Evolutionary conservation across 2,329 filamentous ascomycete species (phyloP).

Genomic region (Cordyceps farinosa): DNA sequence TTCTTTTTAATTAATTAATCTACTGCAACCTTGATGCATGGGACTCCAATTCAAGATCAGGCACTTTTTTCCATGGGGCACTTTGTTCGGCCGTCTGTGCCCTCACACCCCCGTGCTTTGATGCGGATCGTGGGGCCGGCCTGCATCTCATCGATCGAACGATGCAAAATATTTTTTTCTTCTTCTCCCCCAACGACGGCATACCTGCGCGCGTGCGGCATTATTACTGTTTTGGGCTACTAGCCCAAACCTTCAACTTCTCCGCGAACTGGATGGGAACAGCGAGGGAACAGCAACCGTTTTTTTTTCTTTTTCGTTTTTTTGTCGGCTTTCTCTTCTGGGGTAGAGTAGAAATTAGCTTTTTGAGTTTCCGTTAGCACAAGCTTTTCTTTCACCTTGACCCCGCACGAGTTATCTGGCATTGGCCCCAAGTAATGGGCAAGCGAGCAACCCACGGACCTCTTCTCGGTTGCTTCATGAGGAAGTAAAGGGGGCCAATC

Average conservation of each 20-base stretch:
- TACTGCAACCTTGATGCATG: no score
- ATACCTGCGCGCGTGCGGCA: not conserved
- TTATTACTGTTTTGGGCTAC: not conserved
- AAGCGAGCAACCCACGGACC: not conserved
- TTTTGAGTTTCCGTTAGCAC: slow-evolving; percentile 2
- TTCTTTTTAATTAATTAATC: not conserved
- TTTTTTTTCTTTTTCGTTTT: not conserved
- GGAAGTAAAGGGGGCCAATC: not conserved
- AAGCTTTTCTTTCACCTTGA: not conserved
- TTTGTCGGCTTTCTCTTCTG: no score
- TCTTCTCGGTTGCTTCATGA: not conserved
- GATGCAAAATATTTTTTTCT: not conserved
- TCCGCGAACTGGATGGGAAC: not conserved
- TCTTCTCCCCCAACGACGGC: not conserved
- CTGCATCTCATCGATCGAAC: slow-evolving; percentile 11
- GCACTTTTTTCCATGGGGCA: no score
- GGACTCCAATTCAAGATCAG: no score
- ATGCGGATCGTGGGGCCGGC: not conserved
- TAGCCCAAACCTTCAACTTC: not conserved
- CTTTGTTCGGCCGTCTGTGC: not conserved
- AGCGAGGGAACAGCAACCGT: not conserved
- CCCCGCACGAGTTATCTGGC: not conserved
- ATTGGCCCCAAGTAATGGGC: not conserved
- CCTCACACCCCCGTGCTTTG: not conserved
- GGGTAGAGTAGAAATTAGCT: not conserved